These are phyloP conservation scores for Rhytidiadelphus loreus DNA, from an alignment of 225 moss, liverwort and hornwort genomes.

Conservation along the genomic window DNA sequence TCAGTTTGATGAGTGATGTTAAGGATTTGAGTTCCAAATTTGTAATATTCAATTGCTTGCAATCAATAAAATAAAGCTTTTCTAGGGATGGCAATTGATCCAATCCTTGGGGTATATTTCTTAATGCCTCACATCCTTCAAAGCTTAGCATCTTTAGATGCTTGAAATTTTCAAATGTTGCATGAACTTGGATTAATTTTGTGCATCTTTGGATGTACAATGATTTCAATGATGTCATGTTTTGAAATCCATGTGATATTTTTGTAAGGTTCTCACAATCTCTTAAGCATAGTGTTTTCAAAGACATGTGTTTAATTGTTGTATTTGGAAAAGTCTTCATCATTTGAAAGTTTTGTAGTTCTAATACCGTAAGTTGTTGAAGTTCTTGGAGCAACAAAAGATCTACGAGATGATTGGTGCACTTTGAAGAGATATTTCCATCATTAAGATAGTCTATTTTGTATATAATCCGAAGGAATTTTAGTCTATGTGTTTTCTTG, in stretches of 20 bases:
- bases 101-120: too few relatives aligned
- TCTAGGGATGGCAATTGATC: background rate
- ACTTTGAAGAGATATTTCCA: fast-evolving
- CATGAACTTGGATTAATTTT: background rate
- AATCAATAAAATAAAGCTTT: fast-evolving
- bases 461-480: background rate
- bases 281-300: background rate
- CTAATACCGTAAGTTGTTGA: background rate
- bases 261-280: fast-evolving
- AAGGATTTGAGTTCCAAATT: fast-evolving
- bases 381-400: background rate
- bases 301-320: background rate
- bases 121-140: background rate
- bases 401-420: fast-evolving
- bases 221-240: background rate
- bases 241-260: background rate
- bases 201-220: background rate
- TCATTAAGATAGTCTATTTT: background rate
- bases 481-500: background rate
- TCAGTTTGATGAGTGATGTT: too few relatives aligned
- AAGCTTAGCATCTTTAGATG: fast-evolving
- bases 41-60: background rate
- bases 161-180: background rate
- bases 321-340: background rate
- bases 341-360: background rate